Percentiles rank a stretch among this genome's conserved stretches.
These are phyloP conservation scores for Aphanocladium album DNA, from an alignment of 2,329 filamentous ascomycete species.

Conservation along the genomic window DNA sequence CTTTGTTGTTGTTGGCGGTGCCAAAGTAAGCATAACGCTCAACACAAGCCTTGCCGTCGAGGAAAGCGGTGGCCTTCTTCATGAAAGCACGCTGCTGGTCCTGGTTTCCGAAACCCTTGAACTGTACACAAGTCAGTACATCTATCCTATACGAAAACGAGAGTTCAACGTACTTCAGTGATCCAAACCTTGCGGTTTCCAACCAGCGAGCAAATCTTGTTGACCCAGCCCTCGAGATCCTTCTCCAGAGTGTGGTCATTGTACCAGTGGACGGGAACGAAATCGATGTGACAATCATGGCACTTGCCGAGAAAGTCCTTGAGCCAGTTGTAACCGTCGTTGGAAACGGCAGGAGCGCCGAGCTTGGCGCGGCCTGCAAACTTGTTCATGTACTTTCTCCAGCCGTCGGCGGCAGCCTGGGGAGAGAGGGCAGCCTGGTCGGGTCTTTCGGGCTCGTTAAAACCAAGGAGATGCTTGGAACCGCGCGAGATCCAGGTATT, in stretches of 20 bases:
- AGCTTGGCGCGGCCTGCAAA: conserved; percentile 38
- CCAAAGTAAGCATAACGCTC: conserved; percentile 36
- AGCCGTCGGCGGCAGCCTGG: conserved; percentile 32
- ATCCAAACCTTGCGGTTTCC: conserved; percentile 37
- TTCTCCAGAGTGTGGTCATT: conserved; percentile 28
- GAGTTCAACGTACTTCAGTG: conserved; percentile 30
- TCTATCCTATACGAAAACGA: neutral
- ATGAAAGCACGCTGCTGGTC: conserved; percentile 36
- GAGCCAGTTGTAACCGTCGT: conserved; percentile 39
- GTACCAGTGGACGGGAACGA: conserved; percentile 44
- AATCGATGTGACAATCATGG: conserved; percentile 39
- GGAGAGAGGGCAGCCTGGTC: conserved; percentile 22
- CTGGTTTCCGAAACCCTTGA: conserved; percentile 29
- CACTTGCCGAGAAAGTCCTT: conserved; percentile 37
- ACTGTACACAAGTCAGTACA: neutral
- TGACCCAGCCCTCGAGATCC: conserved; percentile 39
- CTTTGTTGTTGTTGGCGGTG: conserved; percentile 17
- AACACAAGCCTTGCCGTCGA: conserved; percentile 34
- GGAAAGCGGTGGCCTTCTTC: conserved; percentile 35
- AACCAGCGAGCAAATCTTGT: conserved; percentile 30
- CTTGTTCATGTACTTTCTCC: conserved; percentile 38
- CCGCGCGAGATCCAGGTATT: conserved; percentile 14
- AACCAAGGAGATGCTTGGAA: conserved; percentile 19
- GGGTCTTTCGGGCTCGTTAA: conserved; percentile 22
- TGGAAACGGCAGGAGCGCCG: conserved; percentile 44